phyloP scores from a whole-genome alignment of 176 grass and related monocot genomes.

The Ensete glaucum region DNA sequence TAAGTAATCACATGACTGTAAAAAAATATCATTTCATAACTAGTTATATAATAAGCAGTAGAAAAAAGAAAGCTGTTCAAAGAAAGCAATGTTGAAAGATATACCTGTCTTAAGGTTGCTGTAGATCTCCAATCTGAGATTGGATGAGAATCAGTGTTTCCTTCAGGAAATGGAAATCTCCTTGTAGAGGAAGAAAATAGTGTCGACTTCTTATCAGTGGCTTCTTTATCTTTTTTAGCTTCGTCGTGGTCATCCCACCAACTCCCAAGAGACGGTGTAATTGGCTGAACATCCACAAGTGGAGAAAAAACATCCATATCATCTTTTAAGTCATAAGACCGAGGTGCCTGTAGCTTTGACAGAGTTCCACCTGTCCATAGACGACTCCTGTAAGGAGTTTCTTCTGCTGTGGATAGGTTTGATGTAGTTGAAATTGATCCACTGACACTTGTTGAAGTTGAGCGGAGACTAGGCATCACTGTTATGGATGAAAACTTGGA shows the following conservation, averaged over 20 bases:
- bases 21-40: background rate
- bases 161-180: conserved; percentile 62
- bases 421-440: conserved; percentile 30
- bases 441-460: conserved; percentile 38
- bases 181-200: conserved; percentile 29
- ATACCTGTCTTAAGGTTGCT: conserved; percentile 63
- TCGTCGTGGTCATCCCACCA: conserved; percentile 86
- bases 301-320: conserved; percentile 99
- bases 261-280: conserved; percentile 66
- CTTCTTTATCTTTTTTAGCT: conserved; percentile 54
- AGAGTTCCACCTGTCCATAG: conserved; percentile 42
- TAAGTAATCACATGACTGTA: background rate
- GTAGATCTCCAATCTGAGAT: conserved; percentile 64
- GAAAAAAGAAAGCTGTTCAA: background rate
- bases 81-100: conserved; percentile 3
- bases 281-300: conserved; percentile 92
- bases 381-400: conserved; percentile 48
- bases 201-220: conserved; percentile 44
- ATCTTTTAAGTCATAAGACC: conserved; percentile 70
- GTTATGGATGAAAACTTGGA: conserved; percentile 40
- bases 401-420: conserved; percentile 33
- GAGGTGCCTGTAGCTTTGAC: conserved; percentile 49
- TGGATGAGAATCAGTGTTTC: conserved; percentile 48
- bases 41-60: background rate
- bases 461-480: conserved; percentile 38